Evolutionary conservation across 306 rosid species (phyloP), one percentile per base, ranked within the genome.

Genomic region (Potentilla sterilis): DNA sequence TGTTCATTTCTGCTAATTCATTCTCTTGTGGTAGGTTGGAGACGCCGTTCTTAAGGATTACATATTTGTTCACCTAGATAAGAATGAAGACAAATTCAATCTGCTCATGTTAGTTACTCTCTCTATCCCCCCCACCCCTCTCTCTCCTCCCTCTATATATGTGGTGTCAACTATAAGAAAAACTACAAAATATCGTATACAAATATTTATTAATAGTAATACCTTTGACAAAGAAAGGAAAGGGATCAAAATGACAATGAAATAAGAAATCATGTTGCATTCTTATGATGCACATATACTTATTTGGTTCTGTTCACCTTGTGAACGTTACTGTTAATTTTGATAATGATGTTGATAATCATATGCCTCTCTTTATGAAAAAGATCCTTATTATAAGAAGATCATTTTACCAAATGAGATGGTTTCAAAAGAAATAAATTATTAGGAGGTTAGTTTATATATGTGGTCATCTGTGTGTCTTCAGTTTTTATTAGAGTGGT

Each of bases 11-110:
- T 64, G 41, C 67, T 52, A 44, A 49, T 75, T 65, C 49, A 67
- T 78, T 80, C 6, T 18, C 28, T 37, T 72, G 75, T 72, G 41
- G 74, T 80, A 92, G 98, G 93, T 92, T 77, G 97, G 96, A 35
- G 86, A 86, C 10, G 80, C 96, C 42, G 91, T 95, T 84, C 79
- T 95, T 54, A 81, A 74, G 78, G 83, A 89, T 80, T 89, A 81
- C 89, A 70, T 92, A 75, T 85, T 95, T 77, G 98, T 95, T 81
- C 98, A 95, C 84, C 93, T 95, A 73, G 89, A 89, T 75, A 81
- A 88, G 77, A 85, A 89, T 79, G 78, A 84, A 70, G 93, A 90
- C 84, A 95, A 95, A 78, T 95, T 90, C 87, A 90, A 92, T 89
- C 88, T 92, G 78, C 97, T 92, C 76, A 90, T 95, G 98, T 95